These are phyloP conservation scores for Colletotrichum sp. DNA, from an alignment of 2,329 filamentous ascomycete genomes.

Conservation along the genomic window DNA sequence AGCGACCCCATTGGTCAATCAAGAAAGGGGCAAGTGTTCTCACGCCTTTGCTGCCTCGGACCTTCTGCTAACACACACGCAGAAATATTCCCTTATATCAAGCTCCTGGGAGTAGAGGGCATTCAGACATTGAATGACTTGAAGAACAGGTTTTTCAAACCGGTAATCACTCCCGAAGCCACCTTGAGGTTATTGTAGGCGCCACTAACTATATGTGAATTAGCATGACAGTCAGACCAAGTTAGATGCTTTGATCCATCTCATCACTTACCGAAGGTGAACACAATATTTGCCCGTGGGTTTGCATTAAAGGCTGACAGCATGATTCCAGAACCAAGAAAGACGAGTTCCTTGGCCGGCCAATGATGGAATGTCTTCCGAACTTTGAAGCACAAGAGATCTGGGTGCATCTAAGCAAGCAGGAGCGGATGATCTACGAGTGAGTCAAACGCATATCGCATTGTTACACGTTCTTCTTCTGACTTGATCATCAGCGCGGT, in stretches of 20 bases:
- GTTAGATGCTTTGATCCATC: slow-evolving; percentile 14
- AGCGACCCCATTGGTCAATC: slow-evolving; percentile 41
- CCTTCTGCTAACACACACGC: slow-evolving; percentile 19
- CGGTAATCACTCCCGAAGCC: slow-evolving; percentile 8
- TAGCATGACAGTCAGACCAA: neutral
- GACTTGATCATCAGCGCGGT: neutral
- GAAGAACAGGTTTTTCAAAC: slow-evolving; percentile 16
- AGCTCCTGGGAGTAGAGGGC: slow-evolving; percentile 31
- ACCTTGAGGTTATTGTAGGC: neutral
- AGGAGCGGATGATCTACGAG: slow-evolving; percentile 31
- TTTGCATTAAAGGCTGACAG: neutral
- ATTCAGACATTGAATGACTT: slow-evolving; percentile 11
- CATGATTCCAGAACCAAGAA: slow-evolving; percentile 25
- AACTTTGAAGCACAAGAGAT: slow-evolving; percentile 18
- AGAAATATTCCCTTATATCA: slow-evolving; percentile 42
- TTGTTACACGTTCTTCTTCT: neutral
- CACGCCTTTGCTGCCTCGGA: neutral
- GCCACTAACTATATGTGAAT: neutral
- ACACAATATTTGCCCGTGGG: neutral
- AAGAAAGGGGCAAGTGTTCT: slow-evolving; percentile 27
- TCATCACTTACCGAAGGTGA: slow-evolving; percentile 9
- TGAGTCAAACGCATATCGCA: slow-evolving; percentile 17
- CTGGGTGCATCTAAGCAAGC: slow-evolving; percentile 26
- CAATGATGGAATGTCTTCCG: slow-evolving; percentile 29
- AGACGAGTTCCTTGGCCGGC: slow-evolving; percentile 30